Evolutionary conservation across 1,139 yeast species (phyloP).

Genomic region (Geotrichum cucujoidarum): DNA sequence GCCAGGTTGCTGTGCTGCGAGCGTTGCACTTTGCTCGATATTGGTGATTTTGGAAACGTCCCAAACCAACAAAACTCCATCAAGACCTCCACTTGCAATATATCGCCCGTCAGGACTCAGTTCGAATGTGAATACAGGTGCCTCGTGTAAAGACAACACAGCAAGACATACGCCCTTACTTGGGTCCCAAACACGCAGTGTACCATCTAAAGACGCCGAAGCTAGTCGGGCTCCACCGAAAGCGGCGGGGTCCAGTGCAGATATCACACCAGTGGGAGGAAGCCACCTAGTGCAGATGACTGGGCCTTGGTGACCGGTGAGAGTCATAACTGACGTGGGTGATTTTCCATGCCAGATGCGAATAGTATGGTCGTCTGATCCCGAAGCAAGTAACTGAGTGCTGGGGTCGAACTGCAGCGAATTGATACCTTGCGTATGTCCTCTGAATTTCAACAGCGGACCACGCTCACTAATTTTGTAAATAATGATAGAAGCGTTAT

Average conservation of each 20-base stretch:
- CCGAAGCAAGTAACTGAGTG: slow-evolving; percentile 58
- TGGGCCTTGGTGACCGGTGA: slow-evolving; percentile 33
- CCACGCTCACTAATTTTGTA: slow-evolving; percentile 49
- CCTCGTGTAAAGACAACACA: slow-evolving; percentile 41
- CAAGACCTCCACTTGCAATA: slow-evolving; percentile 60
- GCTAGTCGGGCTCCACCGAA: slow-evolving; percentile 31
- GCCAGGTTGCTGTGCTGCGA: slow-evolving; percentile 12
- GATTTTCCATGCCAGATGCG: slow-evolving; percentile 57
- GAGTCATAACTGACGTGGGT: slow-evolving; percentile 28
- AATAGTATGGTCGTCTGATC: slow-evolving; percentile 69
- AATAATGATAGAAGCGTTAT: slow-evolving; percentile 52
- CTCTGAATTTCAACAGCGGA: slow-evolving; percentile 59
- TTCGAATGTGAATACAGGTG: slow-evolving; percentile 51
- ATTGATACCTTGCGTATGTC: slow-evolving; percentile 64
- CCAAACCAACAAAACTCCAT: slow-evolving; percentile 56
- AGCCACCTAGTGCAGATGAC: slow-evolving; percentile 34
- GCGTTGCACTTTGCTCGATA: slow-evolving; percentile 12
- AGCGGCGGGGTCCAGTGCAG: slow-evolving; percentile 19
- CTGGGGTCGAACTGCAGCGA: slow-evolving; percentile 49
- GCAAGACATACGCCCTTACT: slow-evolving; percentile 41
- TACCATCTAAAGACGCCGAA: slow-evolving; percentile 66
- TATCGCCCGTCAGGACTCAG: slow-evolving; percentile 47
- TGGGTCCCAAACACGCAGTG: slow-evolving; percentile 64
- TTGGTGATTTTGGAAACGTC: slow-evolving; percentile 33
- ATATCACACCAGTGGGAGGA: slow-evolving; percentile 18